phyloP scores from a whole-genome alignment of 2,329 filamentous ascomycete genomes.

The Dactylellina sp. region DNA sequence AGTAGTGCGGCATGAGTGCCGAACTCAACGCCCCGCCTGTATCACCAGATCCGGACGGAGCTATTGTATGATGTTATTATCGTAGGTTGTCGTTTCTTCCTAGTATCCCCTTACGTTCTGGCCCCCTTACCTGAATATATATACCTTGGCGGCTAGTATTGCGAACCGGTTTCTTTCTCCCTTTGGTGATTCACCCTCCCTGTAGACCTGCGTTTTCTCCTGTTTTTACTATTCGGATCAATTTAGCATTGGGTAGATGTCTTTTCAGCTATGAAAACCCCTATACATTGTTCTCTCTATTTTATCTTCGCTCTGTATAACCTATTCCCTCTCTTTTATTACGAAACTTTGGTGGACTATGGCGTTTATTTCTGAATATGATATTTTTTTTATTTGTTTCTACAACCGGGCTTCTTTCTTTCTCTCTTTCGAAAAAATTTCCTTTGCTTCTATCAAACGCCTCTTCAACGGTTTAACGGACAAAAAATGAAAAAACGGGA shows the following conservation, averaged over 20 bases:
- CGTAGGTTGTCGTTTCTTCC: conserved; percentile 3
- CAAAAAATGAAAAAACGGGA: conserved; percentile 29
- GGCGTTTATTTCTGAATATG: conserved; percentile 32
- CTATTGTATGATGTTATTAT: background rate
- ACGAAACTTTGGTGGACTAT: conserved; percentile 22
- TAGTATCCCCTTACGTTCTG: background rate
- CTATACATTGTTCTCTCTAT: conserved; percentile 30
- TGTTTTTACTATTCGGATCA: conserved; percentile 15
- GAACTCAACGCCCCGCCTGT: background rate
- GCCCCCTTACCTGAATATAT: conserved; percentile 1
- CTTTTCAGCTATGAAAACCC: conserved; percentile 19
- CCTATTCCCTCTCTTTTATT: conserved; percentile 23
- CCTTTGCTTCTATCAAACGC: conserved; percentile 13
- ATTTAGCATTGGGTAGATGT: conserved; percentile 49
- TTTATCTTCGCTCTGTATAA: conserved; percentile 23
- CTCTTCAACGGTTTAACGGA: conserved; percentile 13
- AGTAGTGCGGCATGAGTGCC: background rate
- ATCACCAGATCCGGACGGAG: background rate
- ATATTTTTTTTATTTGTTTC: no score
- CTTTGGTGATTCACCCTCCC: background rate
- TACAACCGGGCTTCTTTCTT: no score
- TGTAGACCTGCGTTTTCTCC: conserved; percentile 13
- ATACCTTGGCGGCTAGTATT: background rate
- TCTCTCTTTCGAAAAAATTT: conserved; percentile 15
- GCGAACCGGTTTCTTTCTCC: background rate